A percentile compares a stretch with the other conserved stretches of the same genome.
Evolutionary conservation across 202 grass and related monocot genomes (phyloP).

Genomic region (Panicum hallii): DNA sequence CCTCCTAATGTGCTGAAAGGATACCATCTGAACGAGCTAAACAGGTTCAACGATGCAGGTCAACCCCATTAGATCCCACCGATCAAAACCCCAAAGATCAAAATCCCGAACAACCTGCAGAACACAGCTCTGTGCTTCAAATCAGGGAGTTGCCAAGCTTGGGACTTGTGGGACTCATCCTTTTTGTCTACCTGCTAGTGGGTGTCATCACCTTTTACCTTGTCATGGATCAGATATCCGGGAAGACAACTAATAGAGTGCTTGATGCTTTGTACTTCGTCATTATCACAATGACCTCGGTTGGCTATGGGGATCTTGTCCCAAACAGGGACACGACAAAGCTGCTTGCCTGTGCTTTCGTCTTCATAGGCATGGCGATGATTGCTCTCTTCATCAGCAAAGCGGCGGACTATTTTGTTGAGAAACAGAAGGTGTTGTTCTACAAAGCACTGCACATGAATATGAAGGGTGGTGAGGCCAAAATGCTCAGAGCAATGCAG

Average conservation of each 20-base stretch:
- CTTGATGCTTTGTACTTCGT: conserved; percentile 86
- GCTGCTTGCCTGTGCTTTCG: conserved; percentile 78
- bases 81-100: no score
- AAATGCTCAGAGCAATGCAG: conserved; percentile 58
- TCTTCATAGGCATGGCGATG: conserved; percentile 71
- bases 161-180: conserved; percentile 53
- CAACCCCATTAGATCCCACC: background rate
- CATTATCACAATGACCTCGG: conserved; percentile 85
- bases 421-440: conserved; percentile 91
- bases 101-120: conserved; percentile 6
- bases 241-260: conserved; percentile 66
- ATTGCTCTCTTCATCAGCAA: conserved; percentile 71
- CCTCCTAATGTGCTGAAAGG: conserved; percentile 19
- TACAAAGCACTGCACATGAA: conserved; percentile 62
- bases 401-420: conserved; percentile 79
- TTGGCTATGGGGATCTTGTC: conserved; percentile 87
- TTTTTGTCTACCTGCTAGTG: conserved; percentile 68
- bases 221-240: conserved; percentile 72
- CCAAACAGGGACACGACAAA: conserved; percentile 69
- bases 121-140: conserved; percentile 43
- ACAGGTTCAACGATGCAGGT: conserved; percentile 57
- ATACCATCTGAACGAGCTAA: conserved; percentile 32
- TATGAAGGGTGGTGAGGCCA: conserved; percentile 38
- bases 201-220: conserved; percentile 67
- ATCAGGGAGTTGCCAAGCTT: conserved; percentile 67